Evolutionary conservation across 208 protist genomes (phyloP).

Genomic region (Paratrypanosoma confusum): DNA sequence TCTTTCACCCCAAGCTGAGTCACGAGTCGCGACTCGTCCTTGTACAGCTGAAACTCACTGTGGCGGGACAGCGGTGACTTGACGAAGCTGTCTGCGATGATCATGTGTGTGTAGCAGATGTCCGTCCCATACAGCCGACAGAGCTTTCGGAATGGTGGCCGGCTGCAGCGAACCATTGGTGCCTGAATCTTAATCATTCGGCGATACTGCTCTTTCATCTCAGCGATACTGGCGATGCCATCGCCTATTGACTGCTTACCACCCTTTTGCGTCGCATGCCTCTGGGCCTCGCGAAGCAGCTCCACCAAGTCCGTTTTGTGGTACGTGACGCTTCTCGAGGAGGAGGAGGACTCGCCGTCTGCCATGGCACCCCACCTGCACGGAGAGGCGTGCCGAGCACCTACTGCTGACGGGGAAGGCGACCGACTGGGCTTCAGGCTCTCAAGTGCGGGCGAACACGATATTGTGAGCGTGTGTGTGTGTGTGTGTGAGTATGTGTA

Average conservation of each 20-base stretch:
- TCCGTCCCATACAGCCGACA: slow-evolving; percentile 61
- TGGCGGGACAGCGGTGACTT: slow-evolving; percentile 54
- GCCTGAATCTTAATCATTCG: slow-evolving; percentile 60
- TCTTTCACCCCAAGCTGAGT: slow-evolving; percentile 76
- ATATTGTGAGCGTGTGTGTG: too few species aligned
- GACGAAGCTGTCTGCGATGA: slow-evolving; percentile 76
- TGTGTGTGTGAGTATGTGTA: too few species aligned
- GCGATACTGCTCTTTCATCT: slow-evolving; percentile 22
- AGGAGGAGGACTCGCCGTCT: too few species aligned
- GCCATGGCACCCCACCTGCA: too few species aligned
- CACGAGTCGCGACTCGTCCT: slow-evolving; percentile 56
- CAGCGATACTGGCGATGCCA: too few species aligned
- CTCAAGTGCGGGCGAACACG: too few species aligned
- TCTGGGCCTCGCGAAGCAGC: slow-evolving; percentile 19
- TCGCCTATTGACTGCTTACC: too few species aligned
- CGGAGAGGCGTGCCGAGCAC: too few species aligned
- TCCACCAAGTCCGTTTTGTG: slow-evolving; percentile 21
- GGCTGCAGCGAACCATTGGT: slow-evolving; percentile 91
- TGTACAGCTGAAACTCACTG: slow-evolving; percentile 68
- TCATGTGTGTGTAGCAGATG: slow-evolving; percentile 88
- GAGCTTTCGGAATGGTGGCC: slow-evolving; percentile 70
- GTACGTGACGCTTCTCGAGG: too few species aligned
- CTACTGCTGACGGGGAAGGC: too few species aligned
- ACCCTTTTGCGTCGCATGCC: neutral
- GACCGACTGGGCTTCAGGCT: too few species aligned